phyloP scores from a whole-genome alignment of 805 yeast species.

The Starmerella tilneyi region DNA sequence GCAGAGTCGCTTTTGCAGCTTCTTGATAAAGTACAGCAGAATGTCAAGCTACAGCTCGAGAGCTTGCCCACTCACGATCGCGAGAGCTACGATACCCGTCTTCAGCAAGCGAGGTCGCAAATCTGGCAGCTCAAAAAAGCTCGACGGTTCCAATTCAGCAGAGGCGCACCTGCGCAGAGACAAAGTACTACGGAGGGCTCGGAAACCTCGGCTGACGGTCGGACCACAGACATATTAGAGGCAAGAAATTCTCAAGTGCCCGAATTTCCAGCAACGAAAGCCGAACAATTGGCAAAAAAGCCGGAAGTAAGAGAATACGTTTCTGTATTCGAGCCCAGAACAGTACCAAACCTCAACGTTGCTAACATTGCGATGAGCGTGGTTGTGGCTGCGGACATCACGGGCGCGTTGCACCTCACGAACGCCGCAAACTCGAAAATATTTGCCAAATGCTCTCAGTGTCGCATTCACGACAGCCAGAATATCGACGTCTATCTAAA shows the following conservation, averaged over 20 bases:
- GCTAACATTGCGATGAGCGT: slow-evolving; percentile 19
- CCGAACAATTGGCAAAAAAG: too few relatives aligned
- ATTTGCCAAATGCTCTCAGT: slow-evolving; percentile 25
- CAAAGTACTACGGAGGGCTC: background rate
- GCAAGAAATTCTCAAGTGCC: too few relatives aligned
- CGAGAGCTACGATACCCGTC: slow-evolving; percentile 8
- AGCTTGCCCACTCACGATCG: slow-evolving; percentile 5
- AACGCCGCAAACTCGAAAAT: slow-evolving; percentile 19
- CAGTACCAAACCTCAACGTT: slow-evolving; percentile 12
- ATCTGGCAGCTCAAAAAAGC: slow-evolving; percentile 11
- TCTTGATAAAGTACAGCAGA: background rate
- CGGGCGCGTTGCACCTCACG: slow-evolving; percentile 24
- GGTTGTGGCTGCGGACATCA: slow-evolving; percentile 17
- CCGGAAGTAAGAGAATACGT: too few relatives aligned
- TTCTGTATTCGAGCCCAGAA: background rate
- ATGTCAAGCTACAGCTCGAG: slow-evolving; percentile 1
- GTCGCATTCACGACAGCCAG: slow-evolving; percentile 26
- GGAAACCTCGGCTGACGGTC: background rate
- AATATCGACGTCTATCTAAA: slow-evolving; percentile 19
- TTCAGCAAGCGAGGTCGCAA: slow-evolving; percentile 4
- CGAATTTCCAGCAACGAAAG: too few relatives aligned
- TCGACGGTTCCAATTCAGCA: slow-evolving; percentile 14
- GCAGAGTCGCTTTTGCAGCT: background rate
- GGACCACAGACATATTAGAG: too few relatives aligned
- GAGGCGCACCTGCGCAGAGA: background rate